Conservation (phyloP, 805 yeast species). For the Pichia heedii region DNA sequence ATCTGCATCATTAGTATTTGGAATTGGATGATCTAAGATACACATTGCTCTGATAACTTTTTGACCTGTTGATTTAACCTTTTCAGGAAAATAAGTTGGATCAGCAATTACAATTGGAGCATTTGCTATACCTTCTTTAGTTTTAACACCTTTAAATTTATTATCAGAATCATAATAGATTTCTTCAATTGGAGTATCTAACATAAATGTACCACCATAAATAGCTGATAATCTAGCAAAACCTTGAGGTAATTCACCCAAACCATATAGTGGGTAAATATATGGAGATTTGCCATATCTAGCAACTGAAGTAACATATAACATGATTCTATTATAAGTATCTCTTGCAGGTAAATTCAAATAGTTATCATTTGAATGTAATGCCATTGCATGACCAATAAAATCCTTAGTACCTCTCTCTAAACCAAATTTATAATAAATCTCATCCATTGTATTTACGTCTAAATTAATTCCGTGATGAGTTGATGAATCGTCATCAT, state of each 20-base stretch:
- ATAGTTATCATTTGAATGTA: conserved; percentile 89
- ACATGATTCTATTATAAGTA: conserved; percentile 73
- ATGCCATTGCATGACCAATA: conserved; percentile 98
- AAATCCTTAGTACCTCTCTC: conserved; percentile 92
- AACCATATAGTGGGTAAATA: conserved; percentile 89
- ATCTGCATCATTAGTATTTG: conserved; percentile 72
- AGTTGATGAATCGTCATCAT: conserved; percentile 69
- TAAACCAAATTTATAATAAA: conserved; percentile 80
- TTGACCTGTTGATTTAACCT: conserved; percentile 62
- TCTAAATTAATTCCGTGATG: conserved; percentile 85
- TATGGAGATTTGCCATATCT: conserved; percentile 96
- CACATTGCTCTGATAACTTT: conserved; percentile 81
- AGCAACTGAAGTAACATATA: conserved; percentile 86
- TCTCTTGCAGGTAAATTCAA: conserved; percentile 85
- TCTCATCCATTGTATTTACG: conserved; percentile 82
- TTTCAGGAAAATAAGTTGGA: conserved; percentile 92
- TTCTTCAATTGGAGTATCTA: conserved; percentile 92
- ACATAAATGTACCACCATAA: conserved; percentile 97
- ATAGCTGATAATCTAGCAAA: conserved; percentile 95
- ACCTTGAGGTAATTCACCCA: conserved; percentile 98
- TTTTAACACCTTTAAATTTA: conserved; percentile 75
- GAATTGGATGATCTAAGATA: conserved; percentile 80
- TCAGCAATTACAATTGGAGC: conserved; percentile 95
- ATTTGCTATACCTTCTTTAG: conserved; percentile 84
- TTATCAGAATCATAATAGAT: conserved; percentile 64